Conservation (phyloP, 805 yeast species). For the Metschnikowia lunata region DNA sequence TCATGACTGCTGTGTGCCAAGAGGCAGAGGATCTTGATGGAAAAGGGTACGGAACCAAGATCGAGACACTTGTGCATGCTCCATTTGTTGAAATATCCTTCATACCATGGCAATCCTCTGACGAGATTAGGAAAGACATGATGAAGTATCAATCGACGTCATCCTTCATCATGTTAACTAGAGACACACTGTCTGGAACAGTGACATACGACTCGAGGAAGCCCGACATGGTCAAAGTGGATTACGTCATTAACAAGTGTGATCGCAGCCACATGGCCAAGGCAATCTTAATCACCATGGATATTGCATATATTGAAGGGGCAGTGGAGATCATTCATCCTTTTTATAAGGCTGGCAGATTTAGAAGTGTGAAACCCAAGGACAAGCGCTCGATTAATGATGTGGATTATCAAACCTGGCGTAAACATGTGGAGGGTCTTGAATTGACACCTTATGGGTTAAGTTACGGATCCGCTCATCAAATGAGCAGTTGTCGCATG, state of each 20-base stretch:
- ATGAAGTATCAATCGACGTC: slow-evolving; percentile 36
- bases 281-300: slow-evolving; percentile 38
- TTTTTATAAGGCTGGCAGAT: slow-evolving; percentile 31
- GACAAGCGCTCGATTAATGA: slow-evolving; percentile 38
- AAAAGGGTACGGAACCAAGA: slow-evolving; percentile 47
- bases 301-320: slow-evolving; percentile 46
- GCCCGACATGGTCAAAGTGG: slow-evolving; percentile 32
- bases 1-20: slow-evolving; percentile 46
- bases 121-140: slow-evolving; percentile 27
- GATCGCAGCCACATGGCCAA: slow-evolving; percentile 39
- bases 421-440: slow-evolving; percentile 24
- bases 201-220: slow-evolving; percentile 30
- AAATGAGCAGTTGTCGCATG: slow-evolving; percentile 51
- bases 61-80: slow-evolving; percentile 46
- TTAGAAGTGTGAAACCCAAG: slow-evolving; percentile 33
- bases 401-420: slow-evolving; percentile 39
- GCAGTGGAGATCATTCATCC: slow-evolving; percentile 41
- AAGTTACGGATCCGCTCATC: slow-evolving; percentile 47
- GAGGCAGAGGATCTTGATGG: slow-evolving; percentile 50
- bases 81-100: slow-evolving; percentile 38
- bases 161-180: slow-evolving; percentile 40
- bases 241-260: slow-evolving; percentile 37
- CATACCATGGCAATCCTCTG: slow-evolving; percentile 41
- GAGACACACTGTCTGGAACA: slow-evolving; percentile 43
- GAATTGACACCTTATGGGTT: slow-evolving; percentile 28